These are phyloP conservation scores for Pichia cabralensis DNA, from an alignment of 805 yeast genomes.

Conservation along the genomic window DNA sequence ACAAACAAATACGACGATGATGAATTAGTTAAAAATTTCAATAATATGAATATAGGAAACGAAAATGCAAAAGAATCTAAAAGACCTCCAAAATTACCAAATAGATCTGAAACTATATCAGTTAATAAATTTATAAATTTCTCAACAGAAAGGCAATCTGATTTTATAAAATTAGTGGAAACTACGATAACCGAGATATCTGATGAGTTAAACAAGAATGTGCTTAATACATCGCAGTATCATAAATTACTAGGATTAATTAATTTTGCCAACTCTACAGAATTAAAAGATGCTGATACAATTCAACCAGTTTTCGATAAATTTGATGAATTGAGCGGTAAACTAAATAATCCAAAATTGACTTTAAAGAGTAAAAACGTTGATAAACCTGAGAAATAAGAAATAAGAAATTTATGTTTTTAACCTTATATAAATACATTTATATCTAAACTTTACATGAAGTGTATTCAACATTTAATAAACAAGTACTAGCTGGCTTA, in stretches of 20 bases:
- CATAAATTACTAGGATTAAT: constrained; percentile 44
- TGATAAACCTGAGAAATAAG: no score
- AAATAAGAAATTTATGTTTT: no score
- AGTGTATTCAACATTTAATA: no score
- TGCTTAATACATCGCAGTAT: constrained; percentile 21
- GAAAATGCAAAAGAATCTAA: not conserved
- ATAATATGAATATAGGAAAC: not conserved
- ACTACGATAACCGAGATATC: constrained; percentile 22
- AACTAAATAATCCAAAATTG: no score
- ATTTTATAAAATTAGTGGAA: constrained; percentile 34
- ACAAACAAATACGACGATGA: constrained; percentile 21
- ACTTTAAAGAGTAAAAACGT: no score
- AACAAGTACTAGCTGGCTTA: no score
- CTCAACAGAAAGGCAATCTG: constrained; percentile 31
- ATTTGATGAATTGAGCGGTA: not conserved
- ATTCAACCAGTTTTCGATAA: not conserved
- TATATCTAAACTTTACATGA: no score
- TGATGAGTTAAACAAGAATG: not conserved
- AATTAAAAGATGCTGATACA: constrained; percentile 4
- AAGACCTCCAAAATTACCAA: not conserved
- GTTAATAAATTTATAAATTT: constrained; percentile 36
- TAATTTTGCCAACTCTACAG: constrained; percentile 34
- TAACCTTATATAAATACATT: no score
- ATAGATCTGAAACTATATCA: constrained; percentile 17
- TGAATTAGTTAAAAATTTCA: constrained; percentile 1